Evolutionary conservation across 495 filamentous ascomycete species (phyloP).

Genomic region (Opeltia flavorubescens): DNA sequence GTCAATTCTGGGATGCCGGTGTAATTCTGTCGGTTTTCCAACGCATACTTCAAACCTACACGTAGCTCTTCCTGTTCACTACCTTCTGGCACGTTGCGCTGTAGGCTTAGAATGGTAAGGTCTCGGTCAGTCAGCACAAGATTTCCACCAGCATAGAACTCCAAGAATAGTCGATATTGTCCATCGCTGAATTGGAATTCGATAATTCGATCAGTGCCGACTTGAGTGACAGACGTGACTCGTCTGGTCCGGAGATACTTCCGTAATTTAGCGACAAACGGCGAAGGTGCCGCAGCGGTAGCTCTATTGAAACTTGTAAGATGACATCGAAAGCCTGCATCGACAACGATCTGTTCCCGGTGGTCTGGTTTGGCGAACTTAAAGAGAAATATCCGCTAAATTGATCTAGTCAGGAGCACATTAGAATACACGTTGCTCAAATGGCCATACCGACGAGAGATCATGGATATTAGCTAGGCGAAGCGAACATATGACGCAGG

Average conservation of each 20-base stretch:
- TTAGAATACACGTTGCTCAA: neutral
- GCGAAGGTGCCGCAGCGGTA: slow-evolving; percentile 66
- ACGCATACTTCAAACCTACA: slow-evolving; percentile 61
- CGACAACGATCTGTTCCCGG: slow-evolving; percentile 77
- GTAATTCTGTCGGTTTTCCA: slow-evolving; percentile 73
- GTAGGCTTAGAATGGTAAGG: slow-evolving; percentile 58
- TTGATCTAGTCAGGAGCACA: slow-evolving; percentile 1
- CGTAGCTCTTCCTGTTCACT: slow-evolving; percentile 56
- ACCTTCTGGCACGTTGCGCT: slow-evolving; percentile 70
- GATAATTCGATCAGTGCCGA: slow-evolving; percentile 88
- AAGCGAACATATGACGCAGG: slow-evolving; percentile 53
- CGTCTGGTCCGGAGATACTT: slow-evolving; percentile 79
- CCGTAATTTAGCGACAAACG: slow-evolving; percentile 69
- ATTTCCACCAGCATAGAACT: slow-evolving; percentile 95
- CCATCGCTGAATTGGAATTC: slow-evolving; percentile 90
- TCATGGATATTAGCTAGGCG: slow-evolving; percentile 92
- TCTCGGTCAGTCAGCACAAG: slow-evolving; percentile 79
- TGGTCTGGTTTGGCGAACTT: slow-evolving; percentile 78
- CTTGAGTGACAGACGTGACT: slow-evolving; percentile 65
- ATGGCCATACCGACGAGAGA: slow-evolving; percentile 65
- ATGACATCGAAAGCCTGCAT: slow-evolving; percentile 93
- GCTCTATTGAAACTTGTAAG: slow-evolving; percentile 77
- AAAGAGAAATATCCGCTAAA: slow-evolving; percentile 80
- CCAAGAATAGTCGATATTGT: slow-evolving; percentile 70
- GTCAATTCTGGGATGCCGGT: slow-evolving; percentile 60